phyloP scores from a whole-genome alignment of 352 stramenopile species.

The Elongisporangium senticosum region DNA sequence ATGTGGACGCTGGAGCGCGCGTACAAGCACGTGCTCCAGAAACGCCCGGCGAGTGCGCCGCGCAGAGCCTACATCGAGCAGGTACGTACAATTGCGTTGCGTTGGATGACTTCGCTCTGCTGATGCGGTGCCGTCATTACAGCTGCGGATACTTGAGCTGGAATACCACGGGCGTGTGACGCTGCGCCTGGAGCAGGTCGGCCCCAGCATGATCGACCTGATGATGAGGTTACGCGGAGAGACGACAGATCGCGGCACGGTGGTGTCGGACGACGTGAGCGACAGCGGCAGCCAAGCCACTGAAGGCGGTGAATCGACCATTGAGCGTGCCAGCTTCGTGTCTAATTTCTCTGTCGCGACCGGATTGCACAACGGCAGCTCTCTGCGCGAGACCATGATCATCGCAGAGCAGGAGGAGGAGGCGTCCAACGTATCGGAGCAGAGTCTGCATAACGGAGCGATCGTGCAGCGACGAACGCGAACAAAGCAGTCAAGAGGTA shows the following conservation, averaged over 20 bases:
- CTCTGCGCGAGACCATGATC: conserved; percentile 57
- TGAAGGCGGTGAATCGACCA: conserved; percentile 28
- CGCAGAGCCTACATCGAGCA: conserved; percentile 66
- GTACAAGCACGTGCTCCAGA: conserved; percentile 56
- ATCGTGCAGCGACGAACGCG: conserved; percentile 1
- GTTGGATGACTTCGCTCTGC: background rate
- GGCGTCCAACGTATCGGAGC: conserved; percentile 1
- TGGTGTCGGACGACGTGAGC: conserved; percentile 23
- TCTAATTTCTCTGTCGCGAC: conserved; percentile 57
- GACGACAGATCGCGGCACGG: conserved; percentile 5
- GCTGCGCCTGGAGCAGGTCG: conserved; percentile 50
- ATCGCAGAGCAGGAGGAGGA: conserved; percentile 67
- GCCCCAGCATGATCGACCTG: conserved; percentile 71
- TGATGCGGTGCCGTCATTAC: conserved; percentile 3
- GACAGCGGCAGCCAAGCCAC: conserved; percentile 42
- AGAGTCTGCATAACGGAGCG: background rate
- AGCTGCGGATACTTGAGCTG: conserved; percentile 47
- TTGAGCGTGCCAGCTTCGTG: conserved; percentile 51
- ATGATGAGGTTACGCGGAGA: conserved; percentile 59
- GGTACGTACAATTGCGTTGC: conserved; percentile 14
- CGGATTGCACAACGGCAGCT: conserved; percentile 40
- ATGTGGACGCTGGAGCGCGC: conserved; percentile 56
- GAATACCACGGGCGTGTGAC: conserved; percentile 58
- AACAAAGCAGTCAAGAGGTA: conserved; percentile 5
- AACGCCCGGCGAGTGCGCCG: conserved; percentile 48